Evolutionary conservation across 768 basidiomycete species (phyloP), one percentile per base, ranked within the genome.

Genomic region (Plicaturopsis crispa): DNA sequence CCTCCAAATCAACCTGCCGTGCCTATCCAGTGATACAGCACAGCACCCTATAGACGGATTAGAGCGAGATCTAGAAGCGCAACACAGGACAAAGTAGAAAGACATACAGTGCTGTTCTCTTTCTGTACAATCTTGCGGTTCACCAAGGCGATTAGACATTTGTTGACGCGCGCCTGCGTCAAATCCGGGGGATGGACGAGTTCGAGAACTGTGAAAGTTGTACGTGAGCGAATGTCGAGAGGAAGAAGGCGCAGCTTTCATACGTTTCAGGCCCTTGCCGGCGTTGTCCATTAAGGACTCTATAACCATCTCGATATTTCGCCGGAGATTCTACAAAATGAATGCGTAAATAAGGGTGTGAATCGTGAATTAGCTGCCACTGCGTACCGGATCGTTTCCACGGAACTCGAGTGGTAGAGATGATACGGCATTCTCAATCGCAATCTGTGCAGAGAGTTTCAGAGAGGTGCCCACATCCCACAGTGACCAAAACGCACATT

Each of bases 161-260:
- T 93, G 59, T 96, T 94, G 30, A 90, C 92, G 31, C 86, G 73
- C 6, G 90, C 84, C 63, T 94, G 91, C 37, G 81, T 87, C 24
- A 94, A 71, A 45, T 90, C 86, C 0, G 89, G 87, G 2, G 79
- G 79, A 30, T 68, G 70, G 48, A 92, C 73, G 39, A 93, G 69
- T 40, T 89, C 85, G 21, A 72, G 60, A 17, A 93, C 91, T 94
- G 49, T 5, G 5, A 22, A 31, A 35, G 19, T 31, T 13, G 36
- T 24, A 36, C 33, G 10, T 36, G 13, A 24, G 11, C 24, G 7
- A 24, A 13, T 36, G 5, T 31, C 18, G 16, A 33, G 23, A 34
- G 24, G 26, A 33, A 22, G 8, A 42, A 22, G 19, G 16, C 32
- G 23, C 33, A 22, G 8, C 41, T n/a, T n/a, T 56, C 69, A 38